Evolutionary conservation across 495 filamentous ascomycete species (phyloP).

Genomic region (Evansstolkia leycettana): DNA sequence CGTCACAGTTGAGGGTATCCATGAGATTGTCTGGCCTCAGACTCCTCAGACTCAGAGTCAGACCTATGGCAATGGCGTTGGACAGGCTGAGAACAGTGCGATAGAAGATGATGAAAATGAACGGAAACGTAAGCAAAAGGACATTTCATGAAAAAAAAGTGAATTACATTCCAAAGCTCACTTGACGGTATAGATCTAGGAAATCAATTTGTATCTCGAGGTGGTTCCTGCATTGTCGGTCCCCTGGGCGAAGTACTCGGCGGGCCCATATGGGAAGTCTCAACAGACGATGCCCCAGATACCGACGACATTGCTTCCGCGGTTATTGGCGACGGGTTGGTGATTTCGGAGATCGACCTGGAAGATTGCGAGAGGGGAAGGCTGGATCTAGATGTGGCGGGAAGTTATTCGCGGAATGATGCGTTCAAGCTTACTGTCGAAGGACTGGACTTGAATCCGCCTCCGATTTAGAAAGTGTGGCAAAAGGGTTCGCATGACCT

Average conservation of each 20-base stretch:
- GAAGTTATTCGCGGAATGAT: conserved; percentile 73
- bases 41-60: background rate
- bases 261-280: conserved; percentile 73
- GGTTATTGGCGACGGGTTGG: conserved; percentile 18
- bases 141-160: background rate
- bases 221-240: conserved; percentile 72
- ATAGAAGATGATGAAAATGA: no score
- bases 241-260: conserved; percentile 67
- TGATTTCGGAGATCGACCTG: conserved; percentile 42
- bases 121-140: background rate
- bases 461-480: conserved; percentile 24
- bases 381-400: conserved; percentile 59
- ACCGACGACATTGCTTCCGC: conserved; percentile 2
- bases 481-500: no score
- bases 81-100: no score
- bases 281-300: conserved; percentile 37
- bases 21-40: conserved; percentile 41
- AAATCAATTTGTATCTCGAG: conserved; percentile 38
- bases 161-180: background rate
- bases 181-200: conserved; percentile 10
- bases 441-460: conserved; percentile 62
- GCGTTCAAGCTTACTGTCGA: conserved; percentile 67
- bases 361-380: conserved; percentile 52
- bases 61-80: no score
- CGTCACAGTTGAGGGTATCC: conserved; percentile 35